Percentiles rank a stretch among this genome's conserved stretches.
These are phyloP conservation scores for Chrysoporthe deuterocubensis DNA, from an alignment of 2,329 filamentous ascomycete species.

Conservation along the genomic window DNA sequence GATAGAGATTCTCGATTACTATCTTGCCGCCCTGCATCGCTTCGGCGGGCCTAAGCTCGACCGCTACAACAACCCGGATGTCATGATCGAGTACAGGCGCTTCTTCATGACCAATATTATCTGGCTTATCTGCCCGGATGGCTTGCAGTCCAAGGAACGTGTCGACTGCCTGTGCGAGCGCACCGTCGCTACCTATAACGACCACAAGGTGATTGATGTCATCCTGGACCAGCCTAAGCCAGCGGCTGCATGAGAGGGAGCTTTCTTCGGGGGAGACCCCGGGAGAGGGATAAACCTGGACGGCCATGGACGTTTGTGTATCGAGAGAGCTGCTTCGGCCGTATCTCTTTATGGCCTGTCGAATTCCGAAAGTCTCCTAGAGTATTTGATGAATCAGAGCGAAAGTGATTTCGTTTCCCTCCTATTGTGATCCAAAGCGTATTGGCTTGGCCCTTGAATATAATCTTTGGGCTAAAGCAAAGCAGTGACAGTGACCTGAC, in stretches of 20 bases:
- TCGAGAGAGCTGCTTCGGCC: neutral
- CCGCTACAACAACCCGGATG: constrained; percentile 34
- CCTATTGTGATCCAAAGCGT: no score
- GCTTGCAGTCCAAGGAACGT: constrained; percentile 42
- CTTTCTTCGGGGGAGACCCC: neutral
- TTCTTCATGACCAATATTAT: constrained; percentile 40
- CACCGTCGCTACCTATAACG: constrained; percentile 41
- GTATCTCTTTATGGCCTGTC: neutral
- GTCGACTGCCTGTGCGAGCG: constrained; percentile 40
- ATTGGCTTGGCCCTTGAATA: no score
- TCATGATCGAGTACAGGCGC: constrained; percentile 38
- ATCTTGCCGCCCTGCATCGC: constrained; percentile 35
- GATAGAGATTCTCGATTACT: constrained; percentile 40
- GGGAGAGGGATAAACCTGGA: no score
- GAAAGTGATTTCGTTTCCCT: no score
- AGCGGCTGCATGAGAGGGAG: neutral
- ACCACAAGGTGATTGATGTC: constrained; percentile 43
- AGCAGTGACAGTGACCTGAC: no score
- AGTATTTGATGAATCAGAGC: no score
- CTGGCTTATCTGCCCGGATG: constrained; percentile 37
- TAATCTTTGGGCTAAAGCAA: no score
- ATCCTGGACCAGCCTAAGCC: neutral
- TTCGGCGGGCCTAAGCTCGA: constrained; percentile 36
- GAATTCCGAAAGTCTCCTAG: no score
- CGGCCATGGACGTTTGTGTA: neutral